Base-by-base conservation (phyloP, 139 green algal genomes). In the Dunaliella sp. region DNA sequence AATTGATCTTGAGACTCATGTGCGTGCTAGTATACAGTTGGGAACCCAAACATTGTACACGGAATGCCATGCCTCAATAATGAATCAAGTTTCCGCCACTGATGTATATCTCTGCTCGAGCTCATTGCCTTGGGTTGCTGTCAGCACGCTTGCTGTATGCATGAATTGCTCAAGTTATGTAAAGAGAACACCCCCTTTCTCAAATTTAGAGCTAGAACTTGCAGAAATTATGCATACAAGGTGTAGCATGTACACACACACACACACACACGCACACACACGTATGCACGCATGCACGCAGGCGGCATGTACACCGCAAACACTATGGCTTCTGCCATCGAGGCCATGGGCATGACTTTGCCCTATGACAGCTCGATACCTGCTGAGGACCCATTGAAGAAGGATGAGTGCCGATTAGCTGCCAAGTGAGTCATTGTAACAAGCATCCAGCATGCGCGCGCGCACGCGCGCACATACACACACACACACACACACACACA, bases 261-360 rank as follows among this genome's bases (percentile, higher is more conserved):
- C 59, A 76, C 59, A 76, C 59, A 76, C 59, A 76, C 82, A 73
- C 36, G 80, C 37, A 7, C 81, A 91, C 37, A 93, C 93, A 0
- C 95, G 93, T 84, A 93, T 91, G 24, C 59, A n/a, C n/a, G n/a
- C n/a, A n/a, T n/a, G n/a, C 74, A 3, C 74, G 31, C n/a, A 80
- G 31, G 31, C 28, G 96, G 96, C 87, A 99, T 99, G 97, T 99
- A 99, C 95, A 99, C 97, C 34, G 97, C 97, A 88, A 99, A 99
- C 93, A 99, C 97, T 38, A 99, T 99, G 97, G 95, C 97, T 26
- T 95, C 83, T n/a, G 94, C 94, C 75, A 98, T 99, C 58, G 97
- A 99, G 93, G 95, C 97, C 0, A 85, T 99, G 83, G 97, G 97
- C 88, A 99, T 99, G 96, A 93, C 90, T 0, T 92, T 99, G 90